Percentiles rank a stretch among this genome's conserved stretches.
Evolutionary conservation across 306 rosid genomes (phyloP).

Genomic region (Prunus davidiana): DNA sequence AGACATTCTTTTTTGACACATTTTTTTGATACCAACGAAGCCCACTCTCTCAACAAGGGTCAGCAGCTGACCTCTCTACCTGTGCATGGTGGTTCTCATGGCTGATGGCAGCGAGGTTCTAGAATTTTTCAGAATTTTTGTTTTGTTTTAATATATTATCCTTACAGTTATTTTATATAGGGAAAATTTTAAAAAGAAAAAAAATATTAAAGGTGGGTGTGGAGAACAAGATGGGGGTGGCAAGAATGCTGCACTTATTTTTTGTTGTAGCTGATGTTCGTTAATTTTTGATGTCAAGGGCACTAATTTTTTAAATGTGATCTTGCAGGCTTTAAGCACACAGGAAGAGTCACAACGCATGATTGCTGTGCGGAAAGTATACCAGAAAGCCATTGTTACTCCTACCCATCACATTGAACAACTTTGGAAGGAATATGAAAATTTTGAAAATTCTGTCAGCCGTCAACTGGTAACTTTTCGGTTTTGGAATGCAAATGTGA

Average conservation of each 20-base stretch:
- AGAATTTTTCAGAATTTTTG: background rate
- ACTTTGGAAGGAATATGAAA: constrained; percentile 92
- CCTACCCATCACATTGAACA: constrained; percentile 96
- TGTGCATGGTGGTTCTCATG: background rate
- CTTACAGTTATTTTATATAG: background rate
- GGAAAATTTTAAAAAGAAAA: background rate
- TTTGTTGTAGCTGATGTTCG: constrained; percentile 3
- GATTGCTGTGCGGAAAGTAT: constrained; percentile 76
- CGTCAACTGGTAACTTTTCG: constrained; percentile 78
- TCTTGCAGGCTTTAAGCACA: constrained; percentile 49
- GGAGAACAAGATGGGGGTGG: background rate
- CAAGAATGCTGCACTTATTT: background rate
- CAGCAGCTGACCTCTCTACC: background rate
- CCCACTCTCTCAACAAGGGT: background rate
- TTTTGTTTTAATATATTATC: background rate
- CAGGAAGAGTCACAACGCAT: constrained; percentile 89
- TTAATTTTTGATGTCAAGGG: constrained; percentile 9
- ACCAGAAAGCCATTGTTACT: constrained; percentile 86
- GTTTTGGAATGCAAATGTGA: constrained; percentile 14
- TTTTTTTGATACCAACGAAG: background rate
- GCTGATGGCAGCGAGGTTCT: background rate
- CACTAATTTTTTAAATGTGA: constrained; percentile 11
- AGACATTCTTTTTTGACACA: background rate
- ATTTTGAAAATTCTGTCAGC: constrained; percentile 89
- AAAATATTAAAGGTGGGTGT: background rate